Percentiles rank a stretch among this genome's conserved stretches.
Evolutionary conservation across 768 basidiomycete genomes (phyloP).

Genomic region (Pleurotus pulmonarius): DNA sequence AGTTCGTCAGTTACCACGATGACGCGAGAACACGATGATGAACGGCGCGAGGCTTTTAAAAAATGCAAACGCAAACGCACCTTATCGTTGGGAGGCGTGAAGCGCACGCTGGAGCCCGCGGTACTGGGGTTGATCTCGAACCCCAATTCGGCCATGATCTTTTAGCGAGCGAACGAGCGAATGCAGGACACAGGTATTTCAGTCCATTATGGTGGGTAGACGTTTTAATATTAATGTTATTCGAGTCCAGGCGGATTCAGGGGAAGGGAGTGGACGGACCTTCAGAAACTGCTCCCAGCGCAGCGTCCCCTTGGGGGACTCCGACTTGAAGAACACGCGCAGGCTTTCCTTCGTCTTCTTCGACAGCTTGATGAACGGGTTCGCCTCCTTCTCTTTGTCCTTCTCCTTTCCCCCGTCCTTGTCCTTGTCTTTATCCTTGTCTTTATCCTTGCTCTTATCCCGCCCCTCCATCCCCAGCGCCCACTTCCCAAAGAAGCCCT

Average conservation of each 20-base stretch:
- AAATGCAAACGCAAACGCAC: conserved; percentile 16
- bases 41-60: too few species aligned
- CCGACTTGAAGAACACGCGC: conserved; percentile 57
- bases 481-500: too few species aligned
- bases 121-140: conserved; percentile 71
- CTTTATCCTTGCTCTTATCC: conserved; percentile 12
- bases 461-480: conserved; percentile 19
- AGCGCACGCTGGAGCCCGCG: conserved; percentile 80
- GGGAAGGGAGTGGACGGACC: conserved; percentile 31
- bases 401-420: conserved; percentile 34
- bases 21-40: neutral
- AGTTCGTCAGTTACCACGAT: neutral
- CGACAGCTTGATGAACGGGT: conserved; percentile 53
- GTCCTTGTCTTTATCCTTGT: conserved; percentile 32
- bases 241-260: too few species aligned
- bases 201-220: neutral
- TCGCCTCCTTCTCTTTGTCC: conserved; percentile 36
- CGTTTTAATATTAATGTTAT: neutral
- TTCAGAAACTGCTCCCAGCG: conserved; percentile 80
- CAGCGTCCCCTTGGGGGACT: conserved; percentile 59
- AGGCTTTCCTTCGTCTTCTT: conserved; percentile 58
- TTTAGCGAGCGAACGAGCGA: conserved; percentile 19
- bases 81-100: conserved; percentile 64
- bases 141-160: conserved; percentile 79
- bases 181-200: too few species aligned